Conservation (phyloP, 2,329 filamentous ascomycete genomes). For the Phoma sp. region DNA sequence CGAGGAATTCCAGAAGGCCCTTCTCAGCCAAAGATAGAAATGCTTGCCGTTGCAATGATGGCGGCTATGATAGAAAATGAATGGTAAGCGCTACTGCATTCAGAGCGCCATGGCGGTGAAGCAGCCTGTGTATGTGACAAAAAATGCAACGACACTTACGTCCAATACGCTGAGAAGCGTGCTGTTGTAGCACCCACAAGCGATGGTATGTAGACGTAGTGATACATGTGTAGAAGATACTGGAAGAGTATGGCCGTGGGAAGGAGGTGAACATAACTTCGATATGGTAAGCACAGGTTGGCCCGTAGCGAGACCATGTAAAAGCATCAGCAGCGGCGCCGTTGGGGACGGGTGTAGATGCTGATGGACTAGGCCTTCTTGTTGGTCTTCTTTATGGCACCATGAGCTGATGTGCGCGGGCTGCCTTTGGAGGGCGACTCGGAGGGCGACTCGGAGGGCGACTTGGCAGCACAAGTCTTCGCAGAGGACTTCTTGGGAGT, state of each 20-base stretch:
- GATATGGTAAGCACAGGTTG: background rate
- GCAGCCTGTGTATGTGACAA: conserved; percentile 3
- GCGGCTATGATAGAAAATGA: background rate
- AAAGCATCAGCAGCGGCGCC: background rate
- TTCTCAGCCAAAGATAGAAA: background rate
- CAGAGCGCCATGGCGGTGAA: background rate
- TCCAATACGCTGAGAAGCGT: conserved; percentile 4
- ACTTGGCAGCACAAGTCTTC: conserved; percentile 19
- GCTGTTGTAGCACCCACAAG: background rate
- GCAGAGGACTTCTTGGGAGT: conserved; percentile 21
- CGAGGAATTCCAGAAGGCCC: background rate
- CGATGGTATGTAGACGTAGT: background rate
- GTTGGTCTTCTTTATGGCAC: conserved; percentile 33
- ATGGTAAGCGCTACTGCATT: background rate
- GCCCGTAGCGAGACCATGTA: background rate
- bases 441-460: conserved; percentile 20
- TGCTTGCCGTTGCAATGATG: background rate
- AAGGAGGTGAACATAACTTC: background rate
- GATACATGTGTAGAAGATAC: background rate
- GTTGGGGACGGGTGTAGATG: too few species aligned
- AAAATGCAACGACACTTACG: background rate
- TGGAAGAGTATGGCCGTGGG: background rate
- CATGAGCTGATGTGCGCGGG: conserved; percentile 28
- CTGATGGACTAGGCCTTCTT: conserved; percentile 13
- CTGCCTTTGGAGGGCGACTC: background rate